Evolutionary conservation across 257 asterid species (phyloP).

Genomic region (Haberlea rhodopensis): DNA sequence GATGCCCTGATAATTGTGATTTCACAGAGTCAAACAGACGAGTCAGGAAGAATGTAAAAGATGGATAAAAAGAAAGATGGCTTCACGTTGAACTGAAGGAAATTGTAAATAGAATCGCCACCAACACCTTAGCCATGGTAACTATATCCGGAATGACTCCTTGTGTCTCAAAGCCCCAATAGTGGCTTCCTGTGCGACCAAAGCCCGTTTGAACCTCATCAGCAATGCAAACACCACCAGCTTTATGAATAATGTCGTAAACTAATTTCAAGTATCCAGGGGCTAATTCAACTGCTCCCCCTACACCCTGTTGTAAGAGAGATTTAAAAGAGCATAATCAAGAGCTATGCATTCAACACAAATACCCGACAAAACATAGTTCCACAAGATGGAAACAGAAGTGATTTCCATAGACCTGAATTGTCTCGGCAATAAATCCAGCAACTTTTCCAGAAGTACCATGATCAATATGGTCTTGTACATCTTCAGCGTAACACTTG

Average conservation of each 20-base stretch:
- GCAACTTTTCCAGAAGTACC: slow-evolving; percentile 91
- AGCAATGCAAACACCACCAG: slow-evolving; percentile 98
- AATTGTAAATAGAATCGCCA: slow-evolving; percentile 3
- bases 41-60: slow-evolving; percentile 8
- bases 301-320: slow-evolving; percentile 71
- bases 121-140: slow-evolving; percentile 92
- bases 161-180: slow-evolving; percentile 98
- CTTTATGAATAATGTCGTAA: slow-evolving; percentile 74
- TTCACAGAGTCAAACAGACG: slow-evolving; percentile 17
- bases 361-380: not conserved
- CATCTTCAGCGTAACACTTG: slow-evolving; percentile 71
- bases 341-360: slow-evolving; percentile 5
- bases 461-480: slow-evolving; percentile 92
- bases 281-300: slow-evolving; percentile 96
- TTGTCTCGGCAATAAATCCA: slow-evolving; percentile 95
- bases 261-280: slow-evolving; percentile 89
- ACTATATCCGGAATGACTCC: slow-evolving; percentile 91
- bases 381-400: slow-evolving; percentile 6
- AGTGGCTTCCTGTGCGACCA: slow-evolving; percentile 93
- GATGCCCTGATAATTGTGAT: slow-evolving; percentile 60
- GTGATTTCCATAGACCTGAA: slow-evolving; percentile 56
- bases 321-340: slow-evolving; percentile 21
- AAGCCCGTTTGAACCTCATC: slow-evolving; percentile 98
- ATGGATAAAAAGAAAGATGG: slow-evolving; percentile 8
- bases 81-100: not conserved